phyloP scores from a whole-genome alignment of 2,329 filamentous ascomycete species.

The Nemania sp. region DNA sequence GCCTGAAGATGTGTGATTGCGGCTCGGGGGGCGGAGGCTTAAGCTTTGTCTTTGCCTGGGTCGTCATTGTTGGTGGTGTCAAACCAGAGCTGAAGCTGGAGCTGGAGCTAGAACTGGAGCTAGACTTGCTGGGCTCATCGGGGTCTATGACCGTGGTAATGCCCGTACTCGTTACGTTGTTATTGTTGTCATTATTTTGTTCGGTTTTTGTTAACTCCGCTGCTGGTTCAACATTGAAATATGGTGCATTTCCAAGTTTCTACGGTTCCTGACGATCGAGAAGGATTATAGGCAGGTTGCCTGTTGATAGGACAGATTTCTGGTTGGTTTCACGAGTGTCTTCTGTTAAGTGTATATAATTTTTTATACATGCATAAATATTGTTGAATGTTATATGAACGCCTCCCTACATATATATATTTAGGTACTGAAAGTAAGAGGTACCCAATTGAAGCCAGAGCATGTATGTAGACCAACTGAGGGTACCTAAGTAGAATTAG shows the following conservation, averaged over 20 bases:
- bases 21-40: conserved; percentile 82
- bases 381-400: no score
- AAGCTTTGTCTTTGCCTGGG: conserved; percentile 28
- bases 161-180: background rate
- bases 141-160: conserved; percentile 12
- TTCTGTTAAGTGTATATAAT: background rate
- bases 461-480: no score
- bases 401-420: no score
- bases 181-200: background rate
- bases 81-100: background rate
- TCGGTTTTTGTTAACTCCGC: background rate
- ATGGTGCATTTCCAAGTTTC: conserved; percentile 24
- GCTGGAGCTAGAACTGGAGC: no score
- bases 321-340: conserved; percentile 25
- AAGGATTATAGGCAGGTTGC: conserved; percentile 35
- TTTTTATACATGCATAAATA: no score
- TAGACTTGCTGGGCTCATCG: background rate
- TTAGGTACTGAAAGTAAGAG: no score
- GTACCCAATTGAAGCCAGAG: no score
- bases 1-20: conserved; percentile 73
- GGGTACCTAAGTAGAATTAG: no score
- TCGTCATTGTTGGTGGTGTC: conserved; percentile 7
- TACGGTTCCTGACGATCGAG: conserved; percentile 24
- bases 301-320: conserved; percentile 4
- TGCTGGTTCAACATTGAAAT: conserved; percentile 10